These are phyloP conservation scores for Artemisia tridentata DNA, from an alignment of 129 eudicot species.

Conservation along the genomic window DNA sequence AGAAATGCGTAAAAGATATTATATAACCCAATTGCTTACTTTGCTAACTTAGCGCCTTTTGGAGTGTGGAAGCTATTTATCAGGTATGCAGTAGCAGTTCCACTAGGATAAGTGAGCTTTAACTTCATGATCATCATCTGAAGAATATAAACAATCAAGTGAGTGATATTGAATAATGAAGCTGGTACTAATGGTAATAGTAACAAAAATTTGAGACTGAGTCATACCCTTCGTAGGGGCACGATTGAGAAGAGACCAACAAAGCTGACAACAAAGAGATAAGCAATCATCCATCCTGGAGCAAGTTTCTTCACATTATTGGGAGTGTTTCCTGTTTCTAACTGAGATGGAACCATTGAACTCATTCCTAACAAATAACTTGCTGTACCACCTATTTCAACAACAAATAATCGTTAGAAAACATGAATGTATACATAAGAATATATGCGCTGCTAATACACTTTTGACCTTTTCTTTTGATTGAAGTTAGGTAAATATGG, in stretches of 20 bases:
- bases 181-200: not conserved
- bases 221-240: conserved; percentile 48
- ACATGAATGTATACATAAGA: too few relatives aligned
- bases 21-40: conserved; percentile 25
- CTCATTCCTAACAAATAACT: conserved; percentile 50
- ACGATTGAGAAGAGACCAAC: conserved; percentile 55
- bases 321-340: conserved; percentile 50
- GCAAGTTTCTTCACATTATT: conserved; percentile 44
- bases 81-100: conserved; percentile 62
- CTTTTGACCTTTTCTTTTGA: too few relatives aligned
- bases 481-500: too few relatives aligned
- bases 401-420: not conserved
- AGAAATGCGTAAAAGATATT: not conserved
- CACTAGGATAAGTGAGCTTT: conserved; percentile 63
- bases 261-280: conserved; percentile 53
- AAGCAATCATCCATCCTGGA: conserved; percentile 58
- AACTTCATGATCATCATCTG: conserved; percentile 54
- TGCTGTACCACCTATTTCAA: conserved; percentile 43
- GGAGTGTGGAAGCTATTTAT: conserved; percentile 67
- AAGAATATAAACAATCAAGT: not conserved
- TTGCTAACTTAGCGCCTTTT: conserved; percentile 54
- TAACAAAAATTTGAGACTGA: not conserved
- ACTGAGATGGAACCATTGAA: conserved; percentile 31
- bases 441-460: too few relatives aligned
- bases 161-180: not conserved